Evolutionary conservation across 208 protist genomes (phyloP).

Genomic region (Tritrichomonas musculus): DNA sequence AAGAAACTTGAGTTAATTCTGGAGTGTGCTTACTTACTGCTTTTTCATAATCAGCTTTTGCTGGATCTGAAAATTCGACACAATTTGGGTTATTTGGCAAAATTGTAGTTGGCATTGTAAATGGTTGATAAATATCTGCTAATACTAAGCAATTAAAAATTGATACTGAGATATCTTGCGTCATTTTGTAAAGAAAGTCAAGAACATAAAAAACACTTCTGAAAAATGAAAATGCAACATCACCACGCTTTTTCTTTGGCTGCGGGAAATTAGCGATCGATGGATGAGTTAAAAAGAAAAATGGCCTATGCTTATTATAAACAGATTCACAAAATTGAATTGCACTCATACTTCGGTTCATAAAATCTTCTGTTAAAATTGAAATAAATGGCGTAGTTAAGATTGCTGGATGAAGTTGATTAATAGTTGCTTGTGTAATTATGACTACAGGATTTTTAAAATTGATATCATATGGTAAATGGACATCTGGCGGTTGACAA

Average conservation of each 20-base stretch:
- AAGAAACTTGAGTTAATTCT: neutral
- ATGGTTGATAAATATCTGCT: neutral
- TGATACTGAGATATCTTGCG: neutral
- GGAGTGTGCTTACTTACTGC: neutral
- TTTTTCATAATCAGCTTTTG: neutral
- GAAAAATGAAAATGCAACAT: constrained; percentile 18
- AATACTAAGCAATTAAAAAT: neutral
- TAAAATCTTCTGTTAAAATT: neutral
- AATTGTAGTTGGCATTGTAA: neutral
- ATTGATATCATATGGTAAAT: neutral
- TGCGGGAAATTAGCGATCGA: neutral
- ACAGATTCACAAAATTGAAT: neutral
- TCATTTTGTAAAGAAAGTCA: neutral
- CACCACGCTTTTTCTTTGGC: neutral
- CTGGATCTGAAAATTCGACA: neutral
- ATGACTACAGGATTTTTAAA: neutral
- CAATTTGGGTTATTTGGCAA: neutral
- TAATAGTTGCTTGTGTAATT: neutral
- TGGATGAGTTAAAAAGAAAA: constrained; percentile 14
- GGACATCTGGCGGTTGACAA: neutral
- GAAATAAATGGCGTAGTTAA: neutral
- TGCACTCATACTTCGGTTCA: neutral
- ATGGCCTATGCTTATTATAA: neutral
- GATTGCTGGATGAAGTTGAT: neutral
- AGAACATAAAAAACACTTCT: neutral